A percentile compares a stretch with the other conserved stretches of the same genome.
phyloP scores from a whole-genome alignment of 1,284 basidiomycete genomes.

The Pisolithus thermaeus region DNA sequence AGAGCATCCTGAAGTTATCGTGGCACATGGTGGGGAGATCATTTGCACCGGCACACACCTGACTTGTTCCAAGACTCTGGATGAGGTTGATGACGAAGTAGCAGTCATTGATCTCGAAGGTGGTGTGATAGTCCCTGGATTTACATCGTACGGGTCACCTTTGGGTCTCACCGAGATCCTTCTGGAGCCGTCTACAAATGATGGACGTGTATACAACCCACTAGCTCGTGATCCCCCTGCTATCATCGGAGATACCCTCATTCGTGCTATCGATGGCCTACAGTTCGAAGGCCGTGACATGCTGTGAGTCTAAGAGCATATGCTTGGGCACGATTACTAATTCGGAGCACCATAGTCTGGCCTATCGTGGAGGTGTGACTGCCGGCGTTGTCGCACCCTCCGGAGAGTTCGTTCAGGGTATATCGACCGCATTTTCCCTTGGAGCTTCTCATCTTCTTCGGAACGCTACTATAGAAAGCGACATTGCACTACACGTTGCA shows the following conservation, averaged over 20 bases:
- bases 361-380: conserved; percentile 61
- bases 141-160: conserved; percentile 57
- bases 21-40: conserved; percentile 42
- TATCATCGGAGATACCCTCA: conserved; percentile 46
- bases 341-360: conserved; percentile 34
- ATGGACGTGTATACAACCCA: conserved; percentile 54
- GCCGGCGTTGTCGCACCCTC: conserved; percentile 53
- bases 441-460: conserved; percentile 60
- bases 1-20: conserved; percentile 29
- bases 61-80: conserved; percentile 16
- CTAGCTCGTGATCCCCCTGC: conserved; percentile 37
- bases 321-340: conserved; percentile 9
- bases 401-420: conserved; percentile 54
- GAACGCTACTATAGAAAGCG: conserved; percentile 61
- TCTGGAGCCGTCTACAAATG: conserved; percentile 60
- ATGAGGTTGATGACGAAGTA: conserved; percentile 12
- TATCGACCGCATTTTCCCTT: conserved; percentile 62
- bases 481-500: conserved; percentile 68
- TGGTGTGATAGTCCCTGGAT: conserved; percentile 47
- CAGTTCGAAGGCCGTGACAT: conserved; percentile 67
- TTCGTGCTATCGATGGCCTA: conserved; percentile 65
- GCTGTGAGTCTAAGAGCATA: conserved; percentile 42
- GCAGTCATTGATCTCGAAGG: conserved; percentile 37
- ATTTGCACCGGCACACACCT: conserved; percentile 29
- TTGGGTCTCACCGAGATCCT: conserved; percentile 63